Percentiles rank a stretch among this genome's conserved stretches.
Evolutionary conservation across 2,329 filamentous ascomycete genomes (phyloP).

Genomic region (Calonectria montana): DNA sequence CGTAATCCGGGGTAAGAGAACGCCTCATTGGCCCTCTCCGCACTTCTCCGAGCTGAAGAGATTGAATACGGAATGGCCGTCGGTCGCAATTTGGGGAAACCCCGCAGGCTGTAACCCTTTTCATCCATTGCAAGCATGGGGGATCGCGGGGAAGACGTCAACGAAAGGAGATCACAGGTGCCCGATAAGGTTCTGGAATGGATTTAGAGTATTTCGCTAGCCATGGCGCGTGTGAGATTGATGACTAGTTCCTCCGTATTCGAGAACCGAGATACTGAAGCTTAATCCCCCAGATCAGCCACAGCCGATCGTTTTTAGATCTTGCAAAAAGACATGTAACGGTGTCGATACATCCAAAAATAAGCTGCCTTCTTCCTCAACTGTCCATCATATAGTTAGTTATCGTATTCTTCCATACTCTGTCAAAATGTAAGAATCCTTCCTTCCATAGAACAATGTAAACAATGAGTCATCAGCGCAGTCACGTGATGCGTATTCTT

Average conservation of each 20-base stretch:
- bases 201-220: not conserved
- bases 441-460: not conserved
- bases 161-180: not conserved
- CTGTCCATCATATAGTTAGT: no score
- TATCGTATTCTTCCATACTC: no score
- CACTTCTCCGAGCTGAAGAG: not conserved
- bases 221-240: not conserved
- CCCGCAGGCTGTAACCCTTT: not conserved
- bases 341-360: no score
- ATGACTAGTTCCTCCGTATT: not conserved
- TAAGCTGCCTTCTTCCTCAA: no score
- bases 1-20: constrained; percentile 8
- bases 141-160: not conserved
- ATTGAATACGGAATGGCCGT: not conserved
- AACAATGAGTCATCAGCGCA: not conserved
- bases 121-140: not conserved
- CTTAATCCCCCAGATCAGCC: not conserved
- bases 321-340: no score
- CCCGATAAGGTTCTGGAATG: not conserved
- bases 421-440: no score
- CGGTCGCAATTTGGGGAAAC: not conserved
- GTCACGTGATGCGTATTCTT: not conserved
- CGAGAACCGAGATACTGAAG: not conserved
- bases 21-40: constrained; percentile 9
- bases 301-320: not conserved